Evolutionary conservation across 2,329 filamentous ascomycete species (phyloP).

Genomic region (Exophiala alcalophila): DNA sequence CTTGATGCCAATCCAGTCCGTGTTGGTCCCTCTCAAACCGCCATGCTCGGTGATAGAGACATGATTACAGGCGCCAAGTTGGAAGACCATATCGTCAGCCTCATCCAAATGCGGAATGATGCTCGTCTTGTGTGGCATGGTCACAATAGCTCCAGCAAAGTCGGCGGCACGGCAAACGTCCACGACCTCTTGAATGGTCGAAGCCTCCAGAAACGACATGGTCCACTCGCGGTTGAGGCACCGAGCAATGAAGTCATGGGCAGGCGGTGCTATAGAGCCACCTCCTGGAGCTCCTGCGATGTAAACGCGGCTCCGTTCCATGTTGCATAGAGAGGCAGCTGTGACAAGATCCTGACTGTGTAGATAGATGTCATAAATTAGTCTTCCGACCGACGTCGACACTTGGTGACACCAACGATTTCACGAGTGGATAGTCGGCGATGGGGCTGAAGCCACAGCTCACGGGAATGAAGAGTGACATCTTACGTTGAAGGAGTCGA

Average conservation of each 20-base stretch:
- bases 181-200: slow-evolving; percentile 37
- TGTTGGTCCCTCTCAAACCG: slow-evolving; percentile 41
- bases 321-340: not conserved
- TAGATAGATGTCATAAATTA: not conserved
- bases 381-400: not conserved
- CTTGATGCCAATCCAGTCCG: slow-evolving; percentile 44
- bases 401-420: not conserved
- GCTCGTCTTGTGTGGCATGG: slow-evolving; percentile 46
- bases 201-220: slow-evolving; percentile 33
- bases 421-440: not conserved
- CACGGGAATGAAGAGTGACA: no score
- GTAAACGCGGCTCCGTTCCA: slow-evolving; percentile 3
- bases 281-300: slow-evolving; percentile 13
- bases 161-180: slow-evolving; percentile 31
- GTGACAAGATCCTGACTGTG: not conserved
- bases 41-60: slow-evolving; percentile 19
- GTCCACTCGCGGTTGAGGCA: slow-evolving; percentile 38
- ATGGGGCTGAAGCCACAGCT: not conserved
- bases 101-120: slow-evolving; percentile 40
- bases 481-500: not conserved
- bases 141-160: slow-evolving; percentile 39
- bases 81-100: slow-evolving; percentile 36
- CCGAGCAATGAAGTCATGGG: slow-evolving; percentile 42
- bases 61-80: slow-evolving; percentile 26
- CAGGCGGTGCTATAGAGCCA: slow-evolving; percentile 41